Percentiles rank a stretch among this genome's conserved stretches.
Evolutionary conservation across 306 rosid genomes (phyloP).

Genomic region (Acmispon strigosus): DNA sequence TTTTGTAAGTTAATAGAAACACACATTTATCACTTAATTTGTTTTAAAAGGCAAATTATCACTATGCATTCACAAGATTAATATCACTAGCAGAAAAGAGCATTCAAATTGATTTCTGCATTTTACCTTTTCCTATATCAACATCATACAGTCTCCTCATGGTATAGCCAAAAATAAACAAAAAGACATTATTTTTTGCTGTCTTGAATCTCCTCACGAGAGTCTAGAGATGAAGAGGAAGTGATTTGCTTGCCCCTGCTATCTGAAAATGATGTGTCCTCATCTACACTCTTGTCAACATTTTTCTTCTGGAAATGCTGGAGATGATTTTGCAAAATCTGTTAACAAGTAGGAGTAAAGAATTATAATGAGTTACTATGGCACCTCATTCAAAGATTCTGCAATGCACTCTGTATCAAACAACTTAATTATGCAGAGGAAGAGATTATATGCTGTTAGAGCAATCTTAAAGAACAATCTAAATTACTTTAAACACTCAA

Average conservation of each 20-base stretch:
- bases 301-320: conserved; percentile 40
- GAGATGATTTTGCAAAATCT: conserved; percentile 50
- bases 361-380: neutral
- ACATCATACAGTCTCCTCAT: conserved; percentile 15
- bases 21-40: neutral
- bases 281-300: conserved; percentile 22
- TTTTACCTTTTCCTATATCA: neutral
- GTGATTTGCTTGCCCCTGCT: conserved; percentile 45
- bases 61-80: neutral
- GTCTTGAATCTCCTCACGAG: conserved; percentile 11
- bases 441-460: too few relatives aligned
- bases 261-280: conserved; percentile 24
- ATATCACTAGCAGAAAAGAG: neutral
- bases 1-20: too few relatives aligned
- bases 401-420: neutral
- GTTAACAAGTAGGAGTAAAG: neutral
- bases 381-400: neutral
- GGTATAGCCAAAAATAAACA: conserved; percentile 5
- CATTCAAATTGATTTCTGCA: conserved; percentile 3
- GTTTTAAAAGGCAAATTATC: neutral
- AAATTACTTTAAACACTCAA: too few relatives aligned
- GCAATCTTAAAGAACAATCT: too few relatives aligned
- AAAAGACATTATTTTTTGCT: neutral
- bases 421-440: neutral
- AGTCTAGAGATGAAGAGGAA: conserved; percentile 19